Base-by-base conservation (phyloP, 495 filamentous ascomycete genomes). In the Oidiodendron maius region DNA sequence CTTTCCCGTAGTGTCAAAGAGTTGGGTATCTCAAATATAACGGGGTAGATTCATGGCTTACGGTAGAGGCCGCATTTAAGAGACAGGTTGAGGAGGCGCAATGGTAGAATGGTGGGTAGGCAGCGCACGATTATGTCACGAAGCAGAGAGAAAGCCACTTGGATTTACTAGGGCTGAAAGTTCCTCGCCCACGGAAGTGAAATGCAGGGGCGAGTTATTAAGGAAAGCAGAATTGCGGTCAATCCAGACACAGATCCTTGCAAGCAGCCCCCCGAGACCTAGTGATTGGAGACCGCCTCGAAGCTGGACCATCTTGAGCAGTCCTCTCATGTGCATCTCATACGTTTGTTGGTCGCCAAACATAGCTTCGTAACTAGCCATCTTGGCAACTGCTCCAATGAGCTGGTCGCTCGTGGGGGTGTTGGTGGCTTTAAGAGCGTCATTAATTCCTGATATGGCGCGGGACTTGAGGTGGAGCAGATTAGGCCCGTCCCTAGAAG, bases 281-380 rank as follows among this genome's bases (percentile, higher is more conserved):
- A 73, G 54, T 11, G 57, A 56, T 8, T 32, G 5, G 0, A 71
- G 51, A 0, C 70, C 70, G 1, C 69, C 70, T 15, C 69, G 64
- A 21, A 67, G 45, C 17, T 51, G 30, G 24, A 73, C 47, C 45
- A 61, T 61, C 37, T 50, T 57, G 12, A 22, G 8, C 15, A 71
- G 52, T 4, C 66, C 67, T 17, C 55, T 56, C 70, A 71, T 73
- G 48, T 73, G 69, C 11, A 67, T 62, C 12, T 56, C 38, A 39
- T 64, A 72, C 13, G 23, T 25, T 1, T 61, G 50, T n/a, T 61
- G 44, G 26, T 44, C 52, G 2, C 67, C 69, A 55, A 68, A 71
- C 59, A 70, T 69, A 25, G 70, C 67, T 45, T 74, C 71, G 42
- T 71, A 74, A 43, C 61, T 66, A 6, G 67, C 71, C 69, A 74